Evolutionary conservation across 176 grass and related monocot genomes (phyloP), one percentile per base, ranked within the genome.

Genomic region (Olyra latifolia): DNA sequence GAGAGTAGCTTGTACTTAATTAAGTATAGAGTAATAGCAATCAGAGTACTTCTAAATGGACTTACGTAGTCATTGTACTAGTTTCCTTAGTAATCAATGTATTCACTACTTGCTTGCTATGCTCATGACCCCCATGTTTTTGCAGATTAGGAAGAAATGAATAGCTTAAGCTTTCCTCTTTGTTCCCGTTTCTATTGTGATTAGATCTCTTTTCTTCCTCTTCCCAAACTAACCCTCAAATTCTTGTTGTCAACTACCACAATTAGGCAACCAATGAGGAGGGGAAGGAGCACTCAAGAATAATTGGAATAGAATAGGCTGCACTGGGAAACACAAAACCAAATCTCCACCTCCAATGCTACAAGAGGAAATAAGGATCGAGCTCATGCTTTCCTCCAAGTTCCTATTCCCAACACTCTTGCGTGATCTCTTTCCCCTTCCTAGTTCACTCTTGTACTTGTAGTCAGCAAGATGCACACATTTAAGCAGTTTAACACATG

Each of bases 261-360:
- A n/a, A n/a, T n/a, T n/a, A n/a, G n/a, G n/a, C n/a, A n/a, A n/a
- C n/a, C n/a, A n/a, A n/a, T n/a, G n/a, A n/a, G n/a, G n/a, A n/a
- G n/a, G n/a, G n/a, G n/a, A n/a, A n/a, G n/a, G n/a, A n/a, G n/a
- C n/a, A n/a, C n/a, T n/a, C n/a, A n/a, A n/a, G n/a, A n/a, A n/a
- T n/a, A n/a, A n/a, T n/a, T n/a, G n/a, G n/a, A n/a, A n/a, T n/a
- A n/a, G 84, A 86, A 86, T 86, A 70, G 69, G 69, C 80, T 60
- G 84, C 84, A 86, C 63, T 65, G 29, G 69, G 69, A 86, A 86
- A 75, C 75, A 46, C 25, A 52, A 16, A 72, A 66, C 72, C 59
- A 73, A 58, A 76, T 73, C 46, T 67, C n/a, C 13, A 22, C 38
- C n/a, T 77, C 24, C 6, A 15, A 65, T 50, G 20, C 0, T 24